Conservation (phyloP, 768 basidiomycete species). For the Boletus pseudo-olivaceus region DNA sequence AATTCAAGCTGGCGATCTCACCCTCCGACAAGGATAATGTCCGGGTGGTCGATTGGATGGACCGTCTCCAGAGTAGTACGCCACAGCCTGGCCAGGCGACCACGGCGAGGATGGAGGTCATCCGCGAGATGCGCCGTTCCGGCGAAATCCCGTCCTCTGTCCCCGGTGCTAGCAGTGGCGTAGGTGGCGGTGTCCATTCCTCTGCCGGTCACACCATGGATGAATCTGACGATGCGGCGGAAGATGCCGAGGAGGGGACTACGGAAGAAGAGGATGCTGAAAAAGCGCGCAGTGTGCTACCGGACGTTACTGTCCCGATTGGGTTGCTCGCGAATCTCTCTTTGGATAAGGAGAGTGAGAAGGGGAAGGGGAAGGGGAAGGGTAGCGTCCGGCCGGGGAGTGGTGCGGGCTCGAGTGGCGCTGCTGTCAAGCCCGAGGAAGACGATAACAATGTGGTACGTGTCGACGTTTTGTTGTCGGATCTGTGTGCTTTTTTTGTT, state of each 20-base stretch:
- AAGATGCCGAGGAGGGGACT: slow-evolving; percentile 29
- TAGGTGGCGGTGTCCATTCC: not conserved
- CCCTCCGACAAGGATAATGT: slow-evolving; percentile 68
- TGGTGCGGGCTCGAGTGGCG: slow-evolving; percentile 5
- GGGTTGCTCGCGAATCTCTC: slow-evolving; percentile 73
- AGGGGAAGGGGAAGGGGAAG: slow-evolving; percentile 37
- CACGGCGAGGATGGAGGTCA: slow-evolving; percentile 24
- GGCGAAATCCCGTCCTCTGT: slow-evolving; percentile 1
- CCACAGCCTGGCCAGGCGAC: slow-evolving; percentile 44
- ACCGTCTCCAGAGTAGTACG: slow-evolving; percentile 61
- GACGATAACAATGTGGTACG: slow-evolving; percentile 65
- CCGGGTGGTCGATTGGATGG: slow-evolving; percentile 72
- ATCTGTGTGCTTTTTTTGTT: not conserved
- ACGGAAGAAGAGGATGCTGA: slow-evolving; percentile 41
- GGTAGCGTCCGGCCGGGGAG: slow-evolving; percentile 33
- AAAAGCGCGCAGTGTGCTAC: slow-evolving; percentile 49
- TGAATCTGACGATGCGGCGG: slow-evolving; percentile 41
- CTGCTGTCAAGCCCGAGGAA: slow-evolving; percentile 34
- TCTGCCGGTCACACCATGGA: slow-evolving; percentile 2
- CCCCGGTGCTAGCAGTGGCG: not conserved
- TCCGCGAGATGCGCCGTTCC: slow-evolving; percentile 33
- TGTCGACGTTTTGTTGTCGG: not conserved
- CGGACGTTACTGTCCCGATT: slow-evolving; percentile 70
- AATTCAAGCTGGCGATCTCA: slow-evolving; percentile 74
- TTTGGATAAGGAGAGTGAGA: slow-evolving; percentile 51